A percentile compares a stretch with the other conserved stretches of the same genome.
Evolutionary conservation across 257 asterid genomes (phyloP).

Genomic region (Leonotis leonurus): DNA sequence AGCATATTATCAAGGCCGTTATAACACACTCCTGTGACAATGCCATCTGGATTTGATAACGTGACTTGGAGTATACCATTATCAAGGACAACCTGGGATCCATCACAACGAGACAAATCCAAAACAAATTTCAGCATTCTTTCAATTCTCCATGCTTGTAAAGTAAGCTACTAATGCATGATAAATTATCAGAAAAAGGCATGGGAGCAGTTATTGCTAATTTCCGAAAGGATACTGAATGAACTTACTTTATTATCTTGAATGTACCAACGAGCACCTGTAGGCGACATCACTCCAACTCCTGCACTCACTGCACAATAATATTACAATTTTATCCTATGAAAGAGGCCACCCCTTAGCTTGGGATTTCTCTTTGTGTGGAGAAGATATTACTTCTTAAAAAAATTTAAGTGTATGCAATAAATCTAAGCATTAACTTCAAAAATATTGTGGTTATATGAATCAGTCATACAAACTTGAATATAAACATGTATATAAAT

Average conservation of each 20-base stretch:
- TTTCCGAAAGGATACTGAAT: background rate
- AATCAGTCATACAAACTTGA: background rate
- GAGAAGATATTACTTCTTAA: background rate
- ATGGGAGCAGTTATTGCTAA: background rate
- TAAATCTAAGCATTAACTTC: background rate
- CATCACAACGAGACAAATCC: background rate
- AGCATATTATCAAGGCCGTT: constrained; percentile 45
- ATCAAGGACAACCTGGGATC: constrained; percentile 46
- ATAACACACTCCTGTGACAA: constrained; percentile 42
- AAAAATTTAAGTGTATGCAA: background rate
- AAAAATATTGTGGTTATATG: background rate
- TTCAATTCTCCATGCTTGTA: background rate
- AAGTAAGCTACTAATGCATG: background rate
- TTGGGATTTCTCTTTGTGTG: background rate
- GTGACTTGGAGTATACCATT: constrained; percentile 53
- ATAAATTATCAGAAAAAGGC: background rate
- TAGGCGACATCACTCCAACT: constrained; percentile 48
- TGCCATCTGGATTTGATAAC: constrained; percentile 46
- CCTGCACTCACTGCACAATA: constrained; percentile 26
- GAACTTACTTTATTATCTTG: constrained; percentile 54
- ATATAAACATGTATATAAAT: background rate
- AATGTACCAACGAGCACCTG: constrained; percentile 47
- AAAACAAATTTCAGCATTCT: background rate
- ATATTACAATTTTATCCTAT: background rate
- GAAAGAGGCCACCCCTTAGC: background rate